Percentiles rank a stretch among this genome's conserved stretches.
These are phyloP conservation scores for Ichthyophthirius multifiliis DNA, from an alignment of 169 alveolate genomes.

Conservation along the genomic window DNA sequence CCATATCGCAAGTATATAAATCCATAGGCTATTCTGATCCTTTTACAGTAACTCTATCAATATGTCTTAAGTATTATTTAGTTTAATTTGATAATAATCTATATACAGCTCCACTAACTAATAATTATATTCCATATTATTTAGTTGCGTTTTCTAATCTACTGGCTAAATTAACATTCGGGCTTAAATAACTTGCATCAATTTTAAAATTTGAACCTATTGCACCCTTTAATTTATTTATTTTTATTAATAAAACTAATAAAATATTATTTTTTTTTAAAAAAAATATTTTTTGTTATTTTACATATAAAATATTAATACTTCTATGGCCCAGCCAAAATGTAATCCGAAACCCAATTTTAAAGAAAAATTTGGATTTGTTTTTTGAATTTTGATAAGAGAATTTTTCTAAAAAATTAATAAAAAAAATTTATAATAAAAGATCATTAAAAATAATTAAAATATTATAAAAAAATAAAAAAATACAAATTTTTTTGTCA, in stretches of 20 bases:
- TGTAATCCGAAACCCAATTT: conserved; percentile 68
- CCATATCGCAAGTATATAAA: conserved; percentile 76
- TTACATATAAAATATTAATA: conserved; percentile 10
- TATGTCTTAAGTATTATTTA: conserved; percentile 33
- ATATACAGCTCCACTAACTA: conserved; percentile 50
- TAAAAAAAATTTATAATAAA: neutral
- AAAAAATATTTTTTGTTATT: no score
- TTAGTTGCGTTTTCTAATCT: conserved; percentile 92
- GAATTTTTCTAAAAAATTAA: neutral
- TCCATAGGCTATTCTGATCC: conserved; percentile 72
- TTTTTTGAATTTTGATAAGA: neutral
- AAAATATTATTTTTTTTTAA: no score
- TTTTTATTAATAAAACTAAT: no score
- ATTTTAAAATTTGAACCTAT: conserved; percentile 94
- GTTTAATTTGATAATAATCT: conserved; percentile 12
- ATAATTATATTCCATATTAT: conserved; percentile 84
- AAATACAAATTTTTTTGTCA: neutral
- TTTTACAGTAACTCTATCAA: conserved; percentile 63
- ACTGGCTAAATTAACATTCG: conserved; percentile 91
- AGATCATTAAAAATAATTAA: neutral
- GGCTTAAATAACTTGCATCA: conserved; percentile 94
- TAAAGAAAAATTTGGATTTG: conserved; percentile 9
- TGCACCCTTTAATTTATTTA: no score
- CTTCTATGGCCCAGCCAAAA: conserved; percentile 70
- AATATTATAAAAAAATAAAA: no score